These are phyloP conservation scores for Pachysandra terminalis DNA, from an alignment of 164 flowering plant genomes.

Conservation along the genomic window DNA sequence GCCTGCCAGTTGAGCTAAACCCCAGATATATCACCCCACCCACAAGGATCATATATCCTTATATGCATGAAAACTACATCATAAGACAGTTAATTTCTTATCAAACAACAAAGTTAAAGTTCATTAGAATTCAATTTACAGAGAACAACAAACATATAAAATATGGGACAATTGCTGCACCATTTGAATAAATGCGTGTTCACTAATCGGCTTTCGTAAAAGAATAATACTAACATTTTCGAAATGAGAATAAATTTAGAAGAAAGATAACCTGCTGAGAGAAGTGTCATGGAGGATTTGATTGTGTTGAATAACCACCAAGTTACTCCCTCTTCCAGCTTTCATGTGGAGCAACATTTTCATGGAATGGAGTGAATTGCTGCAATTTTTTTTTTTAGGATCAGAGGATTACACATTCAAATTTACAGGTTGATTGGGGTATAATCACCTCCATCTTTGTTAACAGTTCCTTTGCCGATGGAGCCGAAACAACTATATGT, in stretches of 20 bases:
- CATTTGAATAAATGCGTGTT: conserved; percentile 8
- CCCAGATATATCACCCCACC: too few relatives aligned
- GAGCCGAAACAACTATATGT: conserved; percentile 74
- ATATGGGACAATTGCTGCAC: conserved; percentile 1
- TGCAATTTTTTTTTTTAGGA: conserved; percentile 29
- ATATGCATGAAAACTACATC: background rate
- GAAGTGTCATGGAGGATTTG: conserved; percentile 27
- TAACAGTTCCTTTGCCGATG: conserved; percentile 74
- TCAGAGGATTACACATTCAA: background rate
- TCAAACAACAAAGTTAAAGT: conserved; percentile 12
- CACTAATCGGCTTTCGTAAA: conserved; percentile 21
- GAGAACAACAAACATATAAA: conserved; percentile 11
- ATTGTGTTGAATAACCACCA: conserved; percentile 38
- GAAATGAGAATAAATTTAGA: conserved; percentile 5
- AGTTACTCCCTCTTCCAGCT: conserved; percentile 74
- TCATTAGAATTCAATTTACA: conserved; percentile 12
- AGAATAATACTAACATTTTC: conserved; percentile 19
- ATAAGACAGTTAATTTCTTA: conserved; percentile 1
- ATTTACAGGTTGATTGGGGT: background rate
- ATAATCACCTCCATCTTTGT: conserved; percentile 76
- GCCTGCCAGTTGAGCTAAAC: too few relatives aligned
- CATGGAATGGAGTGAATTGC: conserved; percentile 67
- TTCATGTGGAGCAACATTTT: conserved; percentile 66
- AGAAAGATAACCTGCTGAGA: conserved; percentile 18
- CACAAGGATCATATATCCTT: too few relatives aligned